A percentile compares a stretch with the other conserved stretches of the same genome.
These are phyloP conservation scores for Malassezia arunalokei DNA, from an alignment of 1,284 basidiomycete species.

Conservation along the genomic window DNA sequence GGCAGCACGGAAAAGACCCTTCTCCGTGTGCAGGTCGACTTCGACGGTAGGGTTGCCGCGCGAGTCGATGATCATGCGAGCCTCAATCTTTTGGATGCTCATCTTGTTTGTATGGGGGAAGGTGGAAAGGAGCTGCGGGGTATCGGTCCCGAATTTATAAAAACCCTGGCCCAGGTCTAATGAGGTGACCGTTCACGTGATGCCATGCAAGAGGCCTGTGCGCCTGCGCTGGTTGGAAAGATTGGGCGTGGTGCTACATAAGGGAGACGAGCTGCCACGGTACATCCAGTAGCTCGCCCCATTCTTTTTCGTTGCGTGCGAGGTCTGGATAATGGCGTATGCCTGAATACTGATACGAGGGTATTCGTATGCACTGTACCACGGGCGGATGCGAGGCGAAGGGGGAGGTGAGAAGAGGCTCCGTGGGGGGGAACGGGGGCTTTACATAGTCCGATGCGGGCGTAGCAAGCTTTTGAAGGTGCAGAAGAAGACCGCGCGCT, in stretches of 20 bases:
- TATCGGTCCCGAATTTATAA: no score
- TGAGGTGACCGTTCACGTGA: no score
- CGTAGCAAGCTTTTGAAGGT: conserved; percentile 57
- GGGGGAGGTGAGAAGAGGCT: not conserved
- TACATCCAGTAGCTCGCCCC: conserved; percentile 8
- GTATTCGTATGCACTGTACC: conserved; percentile 2
- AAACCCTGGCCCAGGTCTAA: no score
- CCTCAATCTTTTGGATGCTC: conserved; percentile 37
- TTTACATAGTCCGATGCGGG: not conserved
- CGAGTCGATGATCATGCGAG: conserved; percentile 41
- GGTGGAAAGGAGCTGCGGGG: no score
- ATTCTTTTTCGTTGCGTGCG: conserved; percentile 4
- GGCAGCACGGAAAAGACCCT: conserved; percentile 78
- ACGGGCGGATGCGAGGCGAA: not conserved
- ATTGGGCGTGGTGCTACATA: not conserved
- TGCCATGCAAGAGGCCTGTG: not conserved
- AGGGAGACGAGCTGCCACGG: conserved; percentile 7
- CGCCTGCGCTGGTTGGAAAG: not conserved
- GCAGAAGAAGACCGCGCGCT: conserved; percentile 58
- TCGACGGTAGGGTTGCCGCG: conserved; percentile 47
- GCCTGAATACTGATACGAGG: conserved; percentile 1
- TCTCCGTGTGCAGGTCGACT: conserved; percentile 43
- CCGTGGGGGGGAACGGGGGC: conserved; percentile 2
- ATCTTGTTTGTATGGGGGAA: conserved; percentile 4
- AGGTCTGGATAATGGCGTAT: not conserved